Evolutionary conservation across 139 green algal genomes (phyloP), one percentile per base, ranked within the genome.

Genomic region (Chlamydomonas sp.): DNA sequence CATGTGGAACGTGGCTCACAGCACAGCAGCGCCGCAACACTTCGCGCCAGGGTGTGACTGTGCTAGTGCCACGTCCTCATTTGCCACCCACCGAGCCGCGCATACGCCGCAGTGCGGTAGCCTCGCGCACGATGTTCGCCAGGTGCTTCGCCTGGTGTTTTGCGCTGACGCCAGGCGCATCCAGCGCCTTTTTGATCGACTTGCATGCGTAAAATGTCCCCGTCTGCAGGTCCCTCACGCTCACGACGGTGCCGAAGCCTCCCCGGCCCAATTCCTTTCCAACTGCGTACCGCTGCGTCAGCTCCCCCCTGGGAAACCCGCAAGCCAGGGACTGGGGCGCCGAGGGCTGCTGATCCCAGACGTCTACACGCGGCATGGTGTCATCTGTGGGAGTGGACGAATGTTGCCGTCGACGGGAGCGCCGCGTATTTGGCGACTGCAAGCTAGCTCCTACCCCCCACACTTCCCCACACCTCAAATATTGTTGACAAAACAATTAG

Each of bases 181-280:
- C 73, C 30, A 95, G 70, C 5, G 29, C 54, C 73, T 95, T 95
- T 49, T 34, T 67, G 13, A 97, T 90, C 36, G 37, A 84, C 70
- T 96, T 96, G 77, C 84, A 92, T 3, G 91, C 90, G 48, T 82
- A 91, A 67, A 89, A 74, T n/a, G 77, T 64, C 16, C 86, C 88
- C 4, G 71, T 90, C 36, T 26, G 22, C 24, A 58, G 2, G 2
- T 62, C 37, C 35, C n/a, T 8, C 29, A 69, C 67, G 16, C 81
- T 67, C 24, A 76, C 72, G 5, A 96, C 90, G 1, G 48, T 69
- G 22, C 90, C 90, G 37, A 96, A 96, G 2, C 90, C 90, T 16
- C 90, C 90, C 57, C 83, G 81, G 8, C 90, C 90, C 28, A 96
- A 73, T 33, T 74, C 34, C 24, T 72, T 36, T 4, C 76, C 82